Percentiles rank a stretch among this genome's conserved stretches.
Conservation (phyloP, 2,329 filamentous ascomycete species). For the Furcasterigmium sp. region DNA sequence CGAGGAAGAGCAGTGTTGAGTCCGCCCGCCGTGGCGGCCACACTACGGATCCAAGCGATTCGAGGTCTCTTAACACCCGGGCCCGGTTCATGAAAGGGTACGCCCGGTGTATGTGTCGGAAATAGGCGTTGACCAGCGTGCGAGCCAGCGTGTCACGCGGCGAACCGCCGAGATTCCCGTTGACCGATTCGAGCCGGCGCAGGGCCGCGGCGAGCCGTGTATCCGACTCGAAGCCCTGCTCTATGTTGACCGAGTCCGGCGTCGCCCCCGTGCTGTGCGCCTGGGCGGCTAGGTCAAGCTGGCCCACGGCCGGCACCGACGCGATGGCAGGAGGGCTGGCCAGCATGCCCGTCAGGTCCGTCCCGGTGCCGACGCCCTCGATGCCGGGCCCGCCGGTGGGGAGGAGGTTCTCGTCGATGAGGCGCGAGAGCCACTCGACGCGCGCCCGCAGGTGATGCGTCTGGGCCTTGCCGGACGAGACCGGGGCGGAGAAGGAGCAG, state of each 20-base stretch:
- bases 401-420: slow-evolving; percentile 27
- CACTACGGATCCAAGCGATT: slow-evolving; percentile 18
- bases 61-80: slow-evolving; percentile 26
- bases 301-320: not conserved
- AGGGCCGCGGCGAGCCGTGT: not conserved
- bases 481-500: slow-evolving; percentile 28
- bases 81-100: slow-evolving; percentile 37
- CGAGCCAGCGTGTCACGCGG: slow-evolving; percentile 19
- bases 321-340: not conserved
- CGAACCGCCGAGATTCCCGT: not conserved
- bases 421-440: slow-evolving; percentile 32
- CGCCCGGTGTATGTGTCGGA: slow-evolving; percentile 37
- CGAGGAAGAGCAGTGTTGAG: slow-evolving; percentile 32
- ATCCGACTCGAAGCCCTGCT: no score
- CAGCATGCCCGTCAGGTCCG: slow-evolving; percentile 16
- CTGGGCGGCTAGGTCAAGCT: slow-evolving; percentile 2
- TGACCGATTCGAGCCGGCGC: no score
- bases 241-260: slow-evolving; percentile 5
- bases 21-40: slow-evolving; percentile 19
- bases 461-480: slow-evolving; percentile 23
- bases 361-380: slow-evolving; percentile 29
- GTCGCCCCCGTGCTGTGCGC: slow-evolving; percentile 7
- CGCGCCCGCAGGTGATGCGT: slow-evolving; percentile 31
- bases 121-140: slow-evolving; percentile 36
- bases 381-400: slow-evolving; percentile 18